Evolutionary conservation across 108 stramenopile genomes (phyloP).

Genomic region (Nannochloropsis salina): DNA sequence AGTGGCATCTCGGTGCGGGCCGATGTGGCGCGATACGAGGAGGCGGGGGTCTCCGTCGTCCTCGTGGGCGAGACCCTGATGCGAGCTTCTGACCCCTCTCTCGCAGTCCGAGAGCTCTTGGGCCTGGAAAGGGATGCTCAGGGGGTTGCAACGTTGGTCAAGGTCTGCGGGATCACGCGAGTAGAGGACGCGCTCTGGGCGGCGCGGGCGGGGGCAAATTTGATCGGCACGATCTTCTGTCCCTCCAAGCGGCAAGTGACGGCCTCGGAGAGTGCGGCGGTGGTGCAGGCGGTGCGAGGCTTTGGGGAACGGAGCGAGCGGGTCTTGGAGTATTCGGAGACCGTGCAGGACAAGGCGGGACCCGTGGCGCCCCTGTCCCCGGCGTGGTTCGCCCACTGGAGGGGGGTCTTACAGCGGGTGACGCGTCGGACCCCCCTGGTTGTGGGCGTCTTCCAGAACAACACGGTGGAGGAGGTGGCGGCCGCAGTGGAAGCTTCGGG

Average conservation of each 20-base stretch:
- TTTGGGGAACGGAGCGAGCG: constrained; percentile 74
- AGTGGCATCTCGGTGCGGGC: constrained; percentile 70
- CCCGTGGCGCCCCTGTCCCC: not conserved
- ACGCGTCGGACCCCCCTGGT: constrained; percentile 39
- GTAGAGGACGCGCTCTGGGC: constrained; percentile 80
- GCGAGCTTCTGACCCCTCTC: constrained; percentile 74
- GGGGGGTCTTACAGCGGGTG: not conserved
- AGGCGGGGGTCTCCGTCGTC: constrained; percentile 65
- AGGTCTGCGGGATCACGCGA: constrained; percentile 89
- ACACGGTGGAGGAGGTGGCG: constrained; percentile 65
- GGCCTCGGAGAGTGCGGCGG: constrained; percentile 39
- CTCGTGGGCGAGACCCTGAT: constrained; percentile 96
- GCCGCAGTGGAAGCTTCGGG: constrained; percentile 71
- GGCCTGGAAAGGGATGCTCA: constrained; percentile 21
- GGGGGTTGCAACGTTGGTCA: constrained; percentile 41
- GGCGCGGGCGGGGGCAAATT: constrained; percentile 78
- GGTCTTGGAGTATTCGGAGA: not conserved
- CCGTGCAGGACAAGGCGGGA: not conserved
- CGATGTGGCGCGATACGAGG: constrained; percentile 58
- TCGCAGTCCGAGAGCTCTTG: constrained; percentile 69
- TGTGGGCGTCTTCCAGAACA: constrained; percentile 91
- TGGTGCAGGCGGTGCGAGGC: constrained; percentile 67
- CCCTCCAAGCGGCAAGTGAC: constrained; percentile 71
- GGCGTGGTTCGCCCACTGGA: not conserved
- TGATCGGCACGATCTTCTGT: constrained; percentile 93